A percentile compares a stretch with the other conserved stretches of the same genome.
These are phyloP conservation scores for Verticillium klebahnii DNA, from an alignment of 2,329 filamentous ascomycete genomes.

Conservation along the genomic window DNA sequence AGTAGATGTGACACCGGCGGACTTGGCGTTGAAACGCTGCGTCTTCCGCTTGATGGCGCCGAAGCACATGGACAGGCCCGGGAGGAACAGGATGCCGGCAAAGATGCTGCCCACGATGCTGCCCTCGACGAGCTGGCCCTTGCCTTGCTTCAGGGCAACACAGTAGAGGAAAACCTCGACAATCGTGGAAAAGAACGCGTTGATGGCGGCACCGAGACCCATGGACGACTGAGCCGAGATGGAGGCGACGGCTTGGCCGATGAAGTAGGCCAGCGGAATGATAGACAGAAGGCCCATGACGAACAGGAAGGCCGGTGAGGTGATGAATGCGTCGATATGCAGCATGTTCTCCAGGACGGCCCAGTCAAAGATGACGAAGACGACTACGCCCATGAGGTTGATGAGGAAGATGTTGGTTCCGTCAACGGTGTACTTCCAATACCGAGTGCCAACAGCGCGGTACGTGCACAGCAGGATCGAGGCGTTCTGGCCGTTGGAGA, in stretches of 20 bases:
- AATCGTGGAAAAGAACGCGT: constrained; percentile 95
- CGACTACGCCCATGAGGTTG: constrained; percentile 89
- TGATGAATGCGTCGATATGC: constrained; percentile 67
- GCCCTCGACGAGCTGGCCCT: constrained; percentile 88
- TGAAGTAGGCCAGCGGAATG: constrained; percentile 96
- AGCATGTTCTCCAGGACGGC: constrained; percentile 67
- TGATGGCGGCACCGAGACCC: constrained; percentile 94
- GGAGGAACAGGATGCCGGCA: constrained; percentile 89
- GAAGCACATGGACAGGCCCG: constrained; percentile 97
- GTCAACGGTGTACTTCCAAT: constrained; percentile 99
- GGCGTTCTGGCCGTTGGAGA: constrained; percentile 66
- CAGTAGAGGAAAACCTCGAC: constrained; percentile 98
- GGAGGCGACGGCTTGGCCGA: constrained; percentile 94
- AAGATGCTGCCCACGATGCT: constrained; percentile 98
- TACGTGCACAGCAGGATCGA: constrained; percentile 96
- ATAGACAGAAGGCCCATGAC: constrained; percentile 81
- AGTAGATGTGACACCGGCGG: constrained; percentile 92
- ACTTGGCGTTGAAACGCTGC: constrained; percentile 94
- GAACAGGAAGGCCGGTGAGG: constrained; percentile 82
- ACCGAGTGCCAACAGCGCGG: constrained; percentile 86
- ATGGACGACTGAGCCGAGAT: constrained; percentile 98
- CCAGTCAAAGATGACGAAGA: constrained; percentile 94
- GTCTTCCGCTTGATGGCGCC: constrained; percentile 97
- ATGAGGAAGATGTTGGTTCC: constrained; percentile 99
- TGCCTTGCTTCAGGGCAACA: constrained; percentile 86